Evolutionary conservation across 495 filamentous ascomycete genomes (phyloP), one percentile per base, ranked within the genome.

Genomic region (Hamigera avellanea): DNA sequence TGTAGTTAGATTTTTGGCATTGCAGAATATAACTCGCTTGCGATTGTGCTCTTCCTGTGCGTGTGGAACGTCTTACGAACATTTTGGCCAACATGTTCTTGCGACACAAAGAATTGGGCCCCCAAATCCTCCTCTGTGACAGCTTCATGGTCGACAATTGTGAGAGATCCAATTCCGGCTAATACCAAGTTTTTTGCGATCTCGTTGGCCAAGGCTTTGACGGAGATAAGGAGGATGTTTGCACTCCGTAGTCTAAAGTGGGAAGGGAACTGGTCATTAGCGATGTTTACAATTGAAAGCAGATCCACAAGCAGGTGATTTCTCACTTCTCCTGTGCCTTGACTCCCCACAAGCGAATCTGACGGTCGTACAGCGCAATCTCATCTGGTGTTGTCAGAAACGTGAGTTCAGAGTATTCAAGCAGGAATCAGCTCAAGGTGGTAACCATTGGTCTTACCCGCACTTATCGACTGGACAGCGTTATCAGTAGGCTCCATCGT

Each of bases 291-390:
- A n/a, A n/a, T n/a, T n/a, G n/a, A n/a, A n/a, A n/a, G n/a, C n/a
- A n/a, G n/a, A n/a, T n/a, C n/a, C n/a, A n/a, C 28, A 21, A 33
- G 10, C 6, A 19, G 27, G 18, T 13, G 19, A 16, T 26, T 13
- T 26, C 62, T 54, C 51, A 82, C 78, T 75, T 75, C 44, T 81
- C 81, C 56, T 98, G 91, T 5, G 93, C 91, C 52, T 93, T 75
- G 40, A 96, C 81, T 34, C 91, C 91, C 91, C 91, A 98, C 19
- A 98, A 76, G n/a, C 91, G 83, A 50, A 96, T 95, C 57, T 98
- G 91, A 14, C 91, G 81, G 59, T 98, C 91, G 60, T 98, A 98
- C 15, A 98, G 75, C 26, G 93, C 93, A 50, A 96, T 94, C 52
- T 98, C 91, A 62, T 95, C 91, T 93, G 30, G 29, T 14, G 9